Evolutionary conservation across 306 rosid species (phyloP).

Genomic region (Vigna trinervia): DNA sequence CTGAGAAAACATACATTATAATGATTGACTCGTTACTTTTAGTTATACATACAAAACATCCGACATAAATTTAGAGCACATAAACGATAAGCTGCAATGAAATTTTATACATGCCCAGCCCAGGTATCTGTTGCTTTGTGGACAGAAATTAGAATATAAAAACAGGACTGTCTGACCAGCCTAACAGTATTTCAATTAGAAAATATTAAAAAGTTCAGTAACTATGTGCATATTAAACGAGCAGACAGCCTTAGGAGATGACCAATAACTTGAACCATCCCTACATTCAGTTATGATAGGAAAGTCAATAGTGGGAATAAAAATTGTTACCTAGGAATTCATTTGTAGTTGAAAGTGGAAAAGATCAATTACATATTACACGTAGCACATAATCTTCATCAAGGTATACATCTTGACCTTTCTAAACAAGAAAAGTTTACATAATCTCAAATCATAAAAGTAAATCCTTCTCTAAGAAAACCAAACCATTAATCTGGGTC

Average conservation of each 20-base stretch:
- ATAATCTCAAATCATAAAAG: conserved; percentile 9
- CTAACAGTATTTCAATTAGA: not conserved
- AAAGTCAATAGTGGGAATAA: not conserved
- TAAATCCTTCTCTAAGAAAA: conserved; percentile 7
- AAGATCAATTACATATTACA: not conserved
- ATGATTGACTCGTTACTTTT: not conserved
- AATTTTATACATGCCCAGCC: not conserved
- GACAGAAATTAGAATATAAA: not conserved
- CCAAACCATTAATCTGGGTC: not conserved
- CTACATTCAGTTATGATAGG: not conserved
- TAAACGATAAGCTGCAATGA: not conserved
- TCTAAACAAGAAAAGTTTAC: not conserved
- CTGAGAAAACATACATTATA: not conserved
- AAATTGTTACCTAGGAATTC: not conserved
- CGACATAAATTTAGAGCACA: not conserved
- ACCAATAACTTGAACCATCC: not conserved
- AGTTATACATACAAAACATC: not conserved
- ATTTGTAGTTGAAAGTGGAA: not conserved
- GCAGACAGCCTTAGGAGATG: conserved; percentile 9
- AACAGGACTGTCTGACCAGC: not conserved
- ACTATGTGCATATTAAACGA: not conserved
- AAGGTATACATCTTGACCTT: not conserved
- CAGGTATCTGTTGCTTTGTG: not conserved
- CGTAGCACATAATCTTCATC: conserved; percentile 2
- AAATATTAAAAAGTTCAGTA: not conserved